Evolutionary conservation across 2,329 filamentous ascomycete species (phyloP).

Genomic region (Colletotrichum cordylinicola): DNA sequence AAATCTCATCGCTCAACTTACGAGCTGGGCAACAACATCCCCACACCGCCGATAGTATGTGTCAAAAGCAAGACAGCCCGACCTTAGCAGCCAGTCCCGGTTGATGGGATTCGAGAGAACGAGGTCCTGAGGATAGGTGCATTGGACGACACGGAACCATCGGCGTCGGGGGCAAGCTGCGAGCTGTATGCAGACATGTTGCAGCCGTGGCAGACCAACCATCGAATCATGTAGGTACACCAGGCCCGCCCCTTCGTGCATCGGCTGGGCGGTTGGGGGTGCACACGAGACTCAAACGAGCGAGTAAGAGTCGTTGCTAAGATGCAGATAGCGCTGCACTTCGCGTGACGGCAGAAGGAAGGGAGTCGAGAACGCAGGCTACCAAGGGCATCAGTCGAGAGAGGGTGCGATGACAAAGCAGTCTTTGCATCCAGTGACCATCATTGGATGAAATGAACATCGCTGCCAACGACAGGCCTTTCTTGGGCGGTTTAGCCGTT

Average conservation of each 20-base stretch:
- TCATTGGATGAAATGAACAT: neutral
- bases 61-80: neutral
- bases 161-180: constrained; percentile 7
- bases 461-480: neutral
- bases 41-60: neutral
- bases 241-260: constrained; percentile 5
- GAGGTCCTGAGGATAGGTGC: neutral
- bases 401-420: neutral
- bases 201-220: constrained; percentile 4
- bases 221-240: constrained; percentile 11
- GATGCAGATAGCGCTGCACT: neutral
- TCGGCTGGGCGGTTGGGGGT: constrained; percentile 5
- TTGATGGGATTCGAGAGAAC: neutral
- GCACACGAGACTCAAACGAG: neutral
- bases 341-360: neutral
- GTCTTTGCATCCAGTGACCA: neutral
- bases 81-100: neutral
- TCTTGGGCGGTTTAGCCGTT: neutral
- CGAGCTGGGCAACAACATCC: neutral
- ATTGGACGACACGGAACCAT: neutral
- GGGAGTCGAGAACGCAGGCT: neutral
- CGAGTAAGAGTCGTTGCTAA: neutral
- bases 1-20: neutral
- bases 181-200: constrained; percentile 12
- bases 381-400: neutral